Evolutionary conservation across 768 basidiomycete genomes (phyloP).

Genomic region (Dioszegia hungarica): DNA sequence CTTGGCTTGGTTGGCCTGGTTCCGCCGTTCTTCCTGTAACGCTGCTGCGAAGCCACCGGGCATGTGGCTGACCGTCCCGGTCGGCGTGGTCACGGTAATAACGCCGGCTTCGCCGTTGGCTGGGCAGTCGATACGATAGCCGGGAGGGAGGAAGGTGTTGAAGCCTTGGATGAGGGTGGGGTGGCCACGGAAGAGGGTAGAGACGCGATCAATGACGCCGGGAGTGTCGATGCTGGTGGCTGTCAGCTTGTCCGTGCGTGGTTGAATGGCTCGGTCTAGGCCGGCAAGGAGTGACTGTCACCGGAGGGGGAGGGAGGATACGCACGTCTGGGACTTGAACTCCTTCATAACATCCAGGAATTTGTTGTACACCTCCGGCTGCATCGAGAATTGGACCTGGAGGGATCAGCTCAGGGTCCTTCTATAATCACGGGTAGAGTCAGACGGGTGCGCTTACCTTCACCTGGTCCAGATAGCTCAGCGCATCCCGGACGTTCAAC

Average conservation of each 20-base stretch:
- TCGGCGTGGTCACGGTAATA: slow-evolving; percentile 47
- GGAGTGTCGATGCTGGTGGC: slow-evolving; percentile 87
- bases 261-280: too few species aligned
- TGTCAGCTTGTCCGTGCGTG: not conserved
- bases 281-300: too few species aligned
- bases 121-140: slow-evolving; percentile 77
- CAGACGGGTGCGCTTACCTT: slow-evolving; percentile 58
- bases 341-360: slow-evolving; percentile 99
- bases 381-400: slow-evolving; percentile 71
- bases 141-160: slow-evolving; percentile 92
- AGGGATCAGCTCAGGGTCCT: not conserved
- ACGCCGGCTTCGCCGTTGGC: slow-evolving; percentile 30
- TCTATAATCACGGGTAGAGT: not conserved
- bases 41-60: slow-evolving; percentile 43
- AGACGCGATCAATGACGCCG: slow-evolving; percentile 92
- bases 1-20: too few species aligned
- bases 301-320: too few species aligned
- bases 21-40: slow-evolving; percentile 15
- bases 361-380: slow-evolving; percentile 89
- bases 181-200: slow-evolving; percentile 84
- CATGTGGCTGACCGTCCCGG: slow-evolving; percentile 45
- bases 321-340: slow-evolving; percentile 78
- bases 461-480: slow-evolving; percentile 90
- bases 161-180: slow-evolving; percentile 91
- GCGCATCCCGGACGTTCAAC: slow-evolving; percentile 85